Conservation (phyloP, 2,329 filamentous ascomycete species). For the Aphanocladium album region DNA sequence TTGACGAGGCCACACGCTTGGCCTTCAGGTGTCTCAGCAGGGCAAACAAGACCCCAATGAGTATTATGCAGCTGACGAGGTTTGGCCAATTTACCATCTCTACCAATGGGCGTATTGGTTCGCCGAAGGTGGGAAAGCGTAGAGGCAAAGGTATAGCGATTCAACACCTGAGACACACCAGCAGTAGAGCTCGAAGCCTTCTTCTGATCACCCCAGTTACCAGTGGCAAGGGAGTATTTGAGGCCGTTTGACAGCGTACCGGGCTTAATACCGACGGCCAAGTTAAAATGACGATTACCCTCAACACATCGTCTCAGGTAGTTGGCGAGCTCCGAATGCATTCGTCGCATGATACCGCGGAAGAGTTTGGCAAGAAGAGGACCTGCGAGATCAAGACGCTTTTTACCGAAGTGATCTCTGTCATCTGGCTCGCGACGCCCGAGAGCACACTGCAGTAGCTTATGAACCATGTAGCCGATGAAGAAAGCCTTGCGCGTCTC, state of each 20-base stretch:
- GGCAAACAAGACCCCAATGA: slow-evolving; percentile 96
- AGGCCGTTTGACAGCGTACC: slow-evolving; percentile 88
- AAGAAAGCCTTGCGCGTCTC: slow-evolving; percentile 98
- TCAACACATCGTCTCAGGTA: slow-evolving; percentile 93
- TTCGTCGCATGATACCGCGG: slow-evolving; percentile 82
- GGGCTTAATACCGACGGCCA: slow-evolving; percentile 85
- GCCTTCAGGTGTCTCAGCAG: slow-evolving; percentile 94
- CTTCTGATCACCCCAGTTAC: slow-evolving; percentile 99
- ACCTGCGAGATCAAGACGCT: slow-evolving; percentile 90
- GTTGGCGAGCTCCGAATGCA: slow-evolving; percentile 84
- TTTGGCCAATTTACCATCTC: slow-evolving; percentile 97
- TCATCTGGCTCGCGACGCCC: slow-evolving; percentile 93
- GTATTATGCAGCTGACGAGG: slow-evolving; percentile 97
- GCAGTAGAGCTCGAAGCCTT: slow-evolving; percentile 93
- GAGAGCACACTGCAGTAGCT: slow-evolving; percentile 86
- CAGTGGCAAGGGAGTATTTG: slow-evolving; percentile 94
- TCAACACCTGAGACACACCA: slow-evolving; percentile 96
- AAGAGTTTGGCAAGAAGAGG: slow-evolving; percentile 95
- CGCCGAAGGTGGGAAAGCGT: slow-evolving; percentile 93
- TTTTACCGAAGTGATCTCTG: slow-evolving; percentile 98
- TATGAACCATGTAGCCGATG: slow-evolving; percentile 97
- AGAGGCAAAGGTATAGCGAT: slow-evolving; percentile 95
- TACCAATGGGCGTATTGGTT: slow-evolving; percentile 95
- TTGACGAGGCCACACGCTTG: slow-evolving; percentile 98
- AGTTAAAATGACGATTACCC: slow-evolving; percentile 79